phyloP scores from a whole-genome alignment of 345 rosid genomes.

The Brassica nigra region DNA sequence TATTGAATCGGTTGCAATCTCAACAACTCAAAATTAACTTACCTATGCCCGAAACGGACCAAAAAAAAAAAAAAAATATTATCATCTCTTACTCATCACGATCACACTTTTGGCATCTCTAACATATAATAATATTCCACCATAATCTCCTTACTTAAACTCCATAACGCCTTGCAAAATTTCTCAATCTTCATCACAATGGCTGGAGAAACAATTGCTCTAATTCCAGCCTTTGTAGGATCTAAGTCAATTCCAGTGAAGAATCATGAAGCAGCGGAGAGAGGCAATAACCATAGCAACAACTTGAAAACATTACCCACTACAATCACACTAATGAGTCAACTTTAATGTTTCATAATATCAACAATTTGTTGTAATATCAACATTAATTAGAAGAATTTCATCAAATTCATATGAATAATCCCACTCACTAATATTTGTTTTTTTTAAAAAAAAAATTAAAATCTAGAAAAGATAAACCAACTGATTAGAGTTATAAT shows the following conservation, averaged over 20 bases:
- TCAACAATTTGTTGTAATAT: no score
- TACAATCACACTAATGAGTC: no score
- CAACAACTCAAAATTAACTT: neutral
- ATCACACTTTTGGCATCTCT: conserved; percentile 67
- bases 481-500: no score
- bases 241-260: conserved; percentile 49
- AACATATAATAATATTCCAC: conserved; percentile 51
- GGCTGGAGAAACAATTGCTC: conserved; percentile 58
- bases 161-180: conserved; percentile 25
- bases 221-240: conserved; percentile 46
- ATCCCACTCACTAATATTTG: no score
- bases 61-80: neutral
- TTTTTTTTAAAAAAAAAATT: no score
- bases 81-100: conserved; percentile 41
- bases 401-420: no score
- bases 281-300: conserved; percentile 32
- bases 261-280: conserved; percentile 51
- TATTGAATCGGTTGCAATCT: neutral
- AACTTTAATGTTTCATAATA: no score
- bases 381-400: no score
- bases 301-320: neutral
- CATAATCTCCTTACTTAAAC: conserved; percentile 57
- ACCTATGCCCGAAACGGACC: neutral
- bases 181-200: conserved; percentile 41
- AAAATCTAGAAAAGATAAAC: no score